Evolutionary conservation across 139 green algal genomes (phyloP).

Genomic region (Chlorella ohadii): DNA sequence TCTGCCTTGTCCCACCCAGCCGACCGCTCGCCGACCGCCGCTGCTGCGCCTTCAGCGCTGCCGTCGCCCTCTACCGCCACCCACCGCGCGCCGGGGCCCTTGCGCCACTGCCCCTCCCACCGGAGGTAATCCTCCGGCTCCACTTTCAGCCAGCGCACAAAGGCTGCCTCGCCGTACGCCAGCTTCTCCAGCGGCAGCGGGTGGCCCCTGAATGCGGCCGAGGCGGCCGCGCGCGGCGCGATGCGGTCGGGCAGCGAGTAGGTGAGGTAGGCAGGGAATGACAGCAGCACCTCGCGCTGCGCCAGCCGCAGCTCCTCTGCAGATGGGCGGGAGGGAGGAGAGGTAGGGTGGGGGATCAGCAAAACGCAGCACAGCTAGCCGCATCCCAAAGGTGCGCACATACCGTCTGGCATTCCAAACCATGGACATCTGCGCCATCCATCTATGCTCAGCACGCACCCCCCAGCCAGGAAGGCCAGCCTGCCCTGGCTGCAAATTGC

Average conservation of each 20-base stretch:
- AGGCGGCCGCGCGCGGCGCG: conserved; percentile 31
- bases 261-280: conserved; percentile 38
- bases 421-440: too few relatives aligned
- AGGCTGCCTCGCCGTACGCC: neutral
- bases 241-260: conserved; percentile 41
- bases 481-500: too few relatives aligned
- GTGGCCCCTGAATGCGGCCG: neutral
- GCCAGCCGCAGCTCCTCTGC: conserved; percentile 24
- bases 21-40: neutral
- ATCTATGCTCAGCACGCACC: too few relatives aligned
- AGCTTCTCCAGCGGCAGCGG: neutral
- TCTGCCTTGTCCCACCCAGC: neutral
- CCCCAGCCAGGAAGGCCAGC: too few relatives aligned
- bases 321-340: neutral
- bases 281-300: neutral
- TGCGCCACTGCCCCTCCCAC: neutral
- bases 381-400: too few relatives aligned
- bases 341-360: neutral
- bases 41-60: neutral
- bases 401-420: too few relatives aligned
- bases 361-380: too few relatives aligned
- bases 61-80: neutral
- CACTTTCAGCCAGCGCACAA: neutral
- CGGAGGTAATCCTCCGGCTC: neutral
- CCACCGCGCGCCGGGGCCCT: neutral